Conservation (phyloP, 305 asterid species). For the Fraxinus floribunda region DNA sequence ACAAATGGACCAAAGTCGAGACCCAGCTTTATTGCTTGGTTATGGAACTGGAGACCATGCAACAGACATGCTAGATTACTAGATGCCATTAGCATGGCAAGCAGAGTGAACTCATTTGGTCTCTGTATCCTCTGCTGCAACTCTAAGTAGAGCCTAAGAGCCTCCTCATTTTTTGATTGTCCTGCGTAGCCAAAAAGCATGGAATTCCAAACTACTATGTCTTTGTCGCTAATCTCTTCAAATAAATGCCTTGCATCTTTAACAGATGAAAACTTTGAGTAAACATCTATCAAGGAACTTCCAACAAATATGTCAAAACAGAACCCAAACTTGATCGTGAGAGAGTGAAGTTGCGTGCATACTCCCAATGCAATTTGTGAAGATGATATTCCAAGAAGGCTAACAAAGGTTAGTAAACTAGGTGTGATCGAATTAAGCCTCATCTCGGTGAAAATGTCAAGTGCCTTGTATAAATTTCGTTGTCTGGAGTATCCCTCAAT, state of each 20-base stretch:
- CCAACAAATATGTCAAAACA: slow-evolving; percentile 32
- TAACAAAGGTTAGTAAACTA: slow-evolving; percentile 34
- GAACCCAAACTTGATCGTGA: slow-evolving; percentile 38
- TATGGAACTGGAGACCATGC: slow-evolving; percentile 42
- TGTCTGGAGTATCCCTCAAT: slow-evolving; percentile 43
- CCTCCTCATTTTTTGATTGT: slow-evolving; percentile 35
- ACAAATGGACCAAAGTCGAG: slow-evolving; percentile 36
- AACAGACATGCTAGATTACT: slow-evolving; percentile 32
- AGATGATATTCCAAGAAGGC: slow-evolving; percentile 44
- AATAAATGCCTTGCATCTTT: slow-evolving; percentile 37
- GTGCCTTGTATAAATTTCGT: slow-evolving; percentile 26
- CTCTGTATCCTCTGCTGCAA: slow-evolving; percentile 20
- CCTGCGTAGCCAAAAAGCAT: slow-evolving; percentile 40
- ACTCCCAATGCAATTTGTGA: slow-evolving; percentile 23
- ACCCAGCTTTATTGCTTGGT: slow-evolving; percentile 34
- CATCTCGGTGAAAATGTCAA: slow-evolving; percentile 41
- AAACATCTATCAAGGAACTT: slow-evolving; percentile 42
- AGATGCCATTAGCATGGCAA: slow-evolving; percentile 34
- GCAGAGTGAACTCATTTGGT: slow-evolving; percentile 38
- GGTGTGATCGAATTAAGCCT: slow-evolving; percentile 34
- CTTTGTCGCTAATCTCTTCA: slow-evolving; percentile 38
- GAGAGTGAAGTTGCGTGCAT: slow-evolving; percentile 39
- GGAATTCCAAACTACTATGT: slow-evolving; percentile 47
- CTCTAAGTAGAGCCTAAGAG: slow-evolving; percentile 34
- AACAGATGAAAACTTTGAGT: slow-evolving; percentile 32